These are phyloP conservation scores for Botrytis porri DNA, from an alignment of 2,329 filamentous ascomycete genomes.

Conservation along the genomic window DNA sequence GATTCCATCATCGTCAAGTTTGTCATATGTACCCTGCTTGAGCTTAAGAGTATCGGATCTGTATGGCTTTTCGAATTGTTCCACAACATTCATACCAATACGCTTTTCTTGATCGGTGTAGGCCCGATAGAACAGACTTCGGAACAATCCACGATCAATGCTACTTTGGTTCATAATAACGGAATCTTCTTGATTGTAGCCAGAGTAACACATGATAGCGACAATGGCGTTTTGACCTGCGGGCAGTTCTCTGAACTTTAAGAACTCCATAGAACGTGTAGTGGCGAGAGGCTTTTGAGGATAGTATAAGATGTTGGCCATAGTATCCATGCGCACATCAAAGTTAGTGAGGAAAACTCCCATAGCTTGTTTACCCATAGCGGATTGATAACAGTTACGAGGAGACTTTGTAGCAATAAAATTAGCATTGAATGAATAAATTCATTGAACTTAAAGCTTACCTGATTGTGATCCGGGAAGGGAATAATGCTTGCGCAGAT, in stretches of 20 bases:
- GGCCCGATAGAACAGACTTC: conserved; percentile 95
- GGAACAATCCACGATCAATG: conserved; percentile 95
- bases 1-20: conserved; percentile 94
- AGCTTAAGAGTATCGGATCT: conserved; percentile 83
- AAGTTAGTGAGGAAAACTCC: conserved; percentile 98
- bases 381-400: conserved; percentile 98
- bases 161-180: conserved; percentile 99
- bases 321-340: conserved; percentile 95
- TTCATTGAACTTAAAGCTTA: conserved; percentile 41
- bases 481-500: conserved; percentile 99
- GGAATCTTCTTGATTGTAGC: conserved; percentile 99
- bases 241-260: conserved; percentile 95
- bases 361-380: conserved; percentile 99
- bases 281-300: conserved; percentile 96
- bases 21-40: conserved; percentile 95
- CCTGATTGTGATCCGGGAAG: conserved; percentile 97
- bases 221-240: conserved; percentile 98
- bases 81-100: conserved; percentile 87
- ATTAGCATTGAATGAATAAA: conserved; percentile 37
- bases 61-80: conserved; percentile 93
- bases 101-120: conserved; percentile 98
- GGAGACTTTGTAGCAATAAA: conserved; percentile 61
- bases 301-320: conserved; percentile 99
- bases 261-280: conserved; percentile 95
- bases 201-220: conserved; percentile 94